These are phyloP conservation scores for Leccinellum rugosiceps DNA, from an alignment of 768 basidiomycete genomes.

Conservation along the genomic window DNA sequence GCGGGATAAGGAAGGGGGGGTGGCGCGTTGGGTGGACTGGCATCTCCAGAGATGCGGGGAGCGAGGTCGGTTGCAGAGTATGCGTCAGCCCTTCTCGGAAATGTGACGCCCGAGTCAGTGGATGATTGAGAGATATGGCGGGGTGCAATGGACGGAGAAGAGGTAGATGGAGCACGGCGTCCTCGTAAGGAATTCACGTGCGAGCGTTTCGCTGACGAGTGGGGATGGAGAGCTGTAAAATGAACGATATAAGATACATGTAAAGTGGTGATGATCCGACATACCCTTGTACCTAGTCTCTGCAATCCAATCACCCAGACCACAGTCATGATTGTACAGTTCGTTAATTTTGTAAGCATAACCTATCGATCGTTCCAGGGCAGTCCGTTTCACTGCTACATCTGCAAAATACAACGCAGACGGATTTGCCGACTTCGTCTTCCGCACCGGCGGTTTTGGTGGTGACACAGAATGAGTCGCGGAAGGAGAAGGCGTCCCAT, in stretches of 20 bases:
- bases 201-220: constrained; percentile 27
- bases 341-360: constrained; percentile 87
- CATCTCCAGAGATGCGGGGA: constrained; percentile 42
- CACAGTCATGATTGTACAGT: constrained; percentile 69
- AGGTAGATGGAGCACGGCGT: constrained; percentile 34
- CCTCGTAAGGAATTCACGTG: constrained; percentile 20
- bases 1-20: constrained; percentile 75
- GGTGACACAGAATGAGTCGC: constrained; percentile 33
- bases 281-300: constrained; percentile 56
- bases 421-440: constrained; percentile 45
- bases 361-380: constrained; percentile 64
- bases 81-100: constrained; percentile 78
- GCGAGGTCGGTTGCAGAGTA: constrained; percentile 74
- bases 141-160: constrained; percentile 48
- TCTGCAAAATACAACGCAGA: constrained; percentile 72
- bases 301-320: constrained; percentile 72
- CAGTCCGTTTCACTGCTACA: constrained; percentile 49
- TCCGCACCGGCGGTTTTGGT: constrained; percentile 24
- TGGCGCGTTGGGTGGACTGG: constrained; percentile 51
- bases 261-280: neutral
- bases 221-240: constrained; percentile 19
- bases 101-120: constrained; percentile 71
- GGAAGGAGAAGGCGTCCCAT: constrained; percentile 25
- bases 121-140: constrained; percentile 72
- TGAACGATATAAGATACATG: constrained; percentile 3